phyloP scores from a whole-genome alignment of 768 basidiomycete species.

The Serendipita sp. region DNA sequence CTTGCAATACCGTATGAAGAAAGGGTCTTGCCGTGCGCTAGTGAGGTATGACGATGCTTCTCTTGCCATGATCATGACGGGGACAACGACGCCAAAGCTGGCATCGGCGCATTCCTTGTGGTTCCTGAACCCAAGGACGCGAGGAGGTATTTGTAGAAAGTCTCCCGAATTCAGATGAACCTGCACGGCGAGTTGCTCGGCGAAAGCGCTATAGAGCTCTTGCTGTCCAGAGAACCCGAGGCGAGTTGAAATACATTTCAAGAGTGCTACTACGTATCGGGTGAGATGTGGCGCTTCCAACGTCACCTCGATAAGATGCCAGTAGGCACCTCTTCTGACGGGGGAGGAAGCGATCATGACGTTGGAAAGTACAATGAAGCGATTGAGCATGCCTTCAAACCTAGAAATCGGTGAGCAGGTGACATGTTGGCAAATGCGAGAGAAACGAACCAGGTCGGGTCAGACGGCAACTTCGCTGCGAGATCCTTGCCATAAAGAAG shows the following conservation, averaged over 20 bases:
- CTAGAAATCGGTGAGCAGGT: constrained; percentile 23
- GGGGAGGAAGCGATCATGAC: constrained; percentile 64
- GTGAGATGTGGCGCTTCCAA: constrained; percentile 20
- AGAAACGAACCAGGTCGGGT: constrained; percentile 34
- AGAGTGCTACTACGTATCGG: constrained; percentile 26
- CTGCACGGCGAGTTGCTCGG: constrained; percentile 50
- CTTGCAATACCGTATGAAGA: constrained; percentile 49
- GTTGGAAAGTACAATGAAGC: constrained; percentile 54
- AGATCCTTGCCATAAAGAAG: constrained; percentile 32
- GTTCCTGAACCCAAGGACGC: constrained; percentile 59
- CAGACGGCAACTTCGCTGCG: constrained; percentile 26
- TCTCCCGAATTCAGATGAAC: constrained; percentile 29
- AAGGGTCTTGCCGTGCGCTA: not conserved
- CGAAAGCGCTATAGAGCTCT: constrained; percentile 61
- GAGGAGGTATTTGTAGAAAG: constrained; percentile 44
- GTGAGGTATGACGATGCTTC: not conserved
- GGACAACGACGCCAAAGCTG: constrained; percentile 50
- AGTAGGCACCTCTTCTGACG: constrained; percentile 68
- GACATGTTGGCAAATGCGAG: not conserved
- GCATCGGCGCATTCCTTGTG: constrained; percentile 50
- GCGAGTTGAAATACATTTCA: constrained; percentile 41
- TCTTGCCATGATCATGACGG: constrained; percentile 40
- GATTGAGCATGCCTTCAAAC: constrained; percentile 61
- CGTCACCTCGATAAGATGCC: constrained; percentile 69
- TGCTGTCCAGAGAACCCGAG: constrained; percentile 49